These are phyloP conservation scores for Malus hybrid DNA, from an alignment of 331 rosid genomes.

Conservation along the genomic window DNA sequence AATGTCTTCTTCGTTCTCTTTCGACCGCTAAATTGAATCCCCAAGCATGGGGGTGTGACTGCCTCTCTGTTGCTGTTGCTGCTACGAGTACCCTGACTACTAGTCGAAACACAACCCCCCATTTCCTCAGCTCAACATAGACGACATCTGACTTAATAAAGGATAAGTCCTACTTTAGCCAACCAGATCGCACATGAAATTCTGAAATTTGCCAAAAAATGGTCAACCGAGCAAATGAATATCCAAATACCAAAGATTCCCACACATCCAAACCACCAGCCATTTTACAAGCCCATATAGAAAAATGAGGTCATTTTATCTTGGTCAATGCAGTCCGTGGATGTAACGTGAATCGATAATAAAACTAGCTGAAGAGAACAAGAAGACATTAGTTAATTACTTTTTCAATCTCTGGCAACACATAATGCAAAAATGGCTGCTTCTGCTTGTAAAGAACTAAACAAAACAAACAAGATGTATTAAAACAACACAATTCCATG, in stretches of 20 bases:
- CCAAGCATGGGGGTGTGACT: conserved; percentile 50
- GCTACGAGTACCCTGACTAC: conserved; percentile 62
- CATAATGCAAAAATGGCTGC: conserved; percentile 36
- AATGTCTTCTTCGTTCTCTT: conserved; percentile 69
- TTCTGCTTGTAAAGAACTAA: conserved; percentile 24
- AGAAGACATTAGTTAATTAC: conserved; percentile 31
- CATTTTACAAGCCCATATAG: conserved; percentile 29
- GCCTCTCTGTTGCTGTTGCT: conserved; percentile 67
- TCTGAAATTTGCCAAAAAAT: conserved; percentile 24
- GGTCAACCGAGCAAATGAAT: conserved; percentile 35
- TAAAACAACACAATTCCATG: conserved; percentile 28
- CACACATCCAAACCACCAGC: conserved; percentile 24
- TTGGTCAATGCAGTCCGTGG: conserved; percentile 36
- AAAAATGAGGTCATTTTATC: conserved; percentile 26
- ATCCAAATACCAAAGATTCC: conserved; percentile 28
- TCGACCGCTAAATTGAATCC: conserved; percentile 36
- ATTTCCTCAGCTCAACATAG: conserved; percentile 57
- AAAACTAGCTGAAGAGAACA: conserved; percentile 50
- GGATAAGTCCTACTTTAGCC: conserved; percentile 22
- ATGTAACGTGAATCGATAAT: conserved; percentile 21
- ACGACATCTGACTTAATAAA: conserved; percentile 38
- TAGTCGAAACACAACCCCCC: conserved; percentile 88
- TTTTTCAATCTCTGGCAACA: conserved; percentile 28
- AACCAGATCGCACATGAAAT: conserved; percentile 41
- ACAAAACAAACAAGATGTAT: conserved; percentile 17